Evolutionary conservation across 495 filamentous ascomycete genomes (phyloP), one percentile per base, ranked within the genome.

Genomic region (Trichoderma erinaceum): DNA sequence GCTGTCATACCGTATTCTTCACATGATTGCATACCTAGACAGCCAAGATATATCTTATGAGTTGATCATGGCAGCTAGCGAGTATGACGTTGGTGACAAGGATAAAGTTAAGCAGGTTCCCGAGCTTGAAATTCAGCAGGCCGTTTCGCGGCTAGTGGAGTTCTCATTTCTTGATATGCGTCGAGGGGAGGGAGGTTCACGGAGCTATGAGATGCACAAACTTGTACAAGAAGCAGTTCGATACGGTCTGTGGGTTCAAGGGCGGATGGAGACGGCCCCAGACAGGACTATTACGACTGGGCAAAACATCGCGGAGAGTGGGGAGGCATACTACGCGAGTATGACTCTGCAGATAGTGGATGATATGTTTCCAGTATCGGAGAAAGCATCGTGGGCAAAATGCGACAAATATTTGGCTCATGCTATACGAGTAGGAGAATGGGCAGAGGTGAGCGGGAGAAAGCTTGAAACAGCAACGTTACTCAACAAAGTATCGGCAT

Each of bases 151-250:
- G 13, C 69, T 72, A 15, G 25, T 66, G 46, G 67, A 72, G 38
- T 72, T 72, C 56, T 70, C 71, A 4, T 70, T 72, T 35, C 46
- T 72, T 0, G 21, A 32, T 44, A 15, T 43, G 35, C 69, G 69
- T 6, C 21, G 13, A 18, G 61, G 29, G 18, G 66, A 65, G 8
- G 50, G 18, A 21, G 15, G 21, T 5, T 11, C 2, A 6, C 32
- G 32, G 32, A 35, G 32, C 32, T 35, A 35, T 35, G 32, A 35
- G 32, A 35, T 44, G 68, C 71, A 74, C n/a, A 71, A 71, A 48
- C 69, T 74, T 29, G 73, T 74, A 16, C 73, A 74, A n/a, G 73
- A 74, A 63, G 73, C 71, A 32, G 67, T 66, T 15, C 68, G 66
- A 67, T 74, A 73, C 27, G 41, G 65, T 25, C 66, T 74, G 5